Percentiles rank a stretch among this genome's conserved stretches.
phyloP scores from a whole-genome alignment of 768 basidiomycete species.

The Sarcodon sp. region DNA sequence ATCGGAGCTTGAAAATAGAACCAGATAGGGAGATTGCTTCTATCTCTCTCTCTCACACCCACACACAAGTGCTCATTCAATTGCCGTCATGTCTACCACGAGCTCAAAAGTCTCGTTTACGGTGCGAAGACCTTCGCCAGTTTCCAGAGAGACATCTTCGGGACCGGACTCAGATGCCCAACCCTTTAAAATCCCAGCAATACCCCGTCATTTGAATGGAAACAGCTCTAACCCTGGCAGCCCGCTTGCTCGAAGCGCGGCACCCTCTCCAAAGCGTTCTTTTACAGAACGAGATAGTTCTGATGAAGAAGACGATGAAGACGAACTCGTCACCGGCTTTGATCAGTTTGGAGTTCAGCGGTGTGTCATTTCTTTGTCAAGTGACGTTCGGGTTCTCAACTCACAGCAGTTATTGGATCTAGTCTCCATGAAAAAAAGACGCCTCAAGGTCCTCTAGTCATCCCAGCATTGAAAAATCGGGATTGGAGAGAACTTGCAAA shows the following conservation, averaged over 20 bases:
- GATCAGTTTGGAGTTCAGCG: conserved; percentile 69
- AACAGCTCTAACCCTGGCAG: conserved; percentile 31
- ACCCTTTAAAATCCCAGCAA: conserved; percentile 41
- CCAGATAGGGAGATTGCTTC: too few relatives aligned
- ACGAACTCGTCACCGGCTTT: conserved; percentile 63
- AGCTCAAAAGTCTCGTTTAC: conserved; percentile 63
- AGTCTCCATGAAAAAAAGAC: conserved; percentile 35
- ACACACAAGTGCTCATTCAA: too few relatives aligned
- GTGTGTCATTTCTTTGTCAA: conserved; percentile 42
- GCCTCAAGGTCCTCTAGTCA: conserved; percentile 59
- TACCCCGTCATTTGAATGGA: conserved; percentile 43
- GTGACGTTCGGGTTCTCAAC: conserved; percentile 41
- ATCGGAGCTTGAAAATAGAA: too few relatives aligned
- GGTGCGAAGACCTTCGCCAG: conserved; percentile 65
- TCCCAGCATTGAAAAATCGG: conserved; percentile 73
- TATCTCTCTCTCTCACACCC: too few relatives aligned
- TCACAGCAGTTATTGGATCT: conserved; percentile 43
- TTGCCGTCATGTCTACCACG: neutral
- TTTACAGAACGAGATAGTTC: conserved; percentile 32
- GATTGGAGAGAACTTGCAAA: conserved; percentile 84
- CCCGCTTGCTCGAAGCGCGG: conserved; percentile 37
- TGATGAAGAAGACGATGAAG: conserved; percentile 40
- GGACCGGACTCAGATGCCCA: conserved; percentile 49
- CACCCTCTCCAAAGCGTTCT: conserved; percentile 30
- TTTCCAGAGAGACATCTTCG: conserved; percentile 45